Evolutionary conservation across 192 early-diverging fungal species (phyloP).

Genomic region (Gonapodya prolifera): DNA sequence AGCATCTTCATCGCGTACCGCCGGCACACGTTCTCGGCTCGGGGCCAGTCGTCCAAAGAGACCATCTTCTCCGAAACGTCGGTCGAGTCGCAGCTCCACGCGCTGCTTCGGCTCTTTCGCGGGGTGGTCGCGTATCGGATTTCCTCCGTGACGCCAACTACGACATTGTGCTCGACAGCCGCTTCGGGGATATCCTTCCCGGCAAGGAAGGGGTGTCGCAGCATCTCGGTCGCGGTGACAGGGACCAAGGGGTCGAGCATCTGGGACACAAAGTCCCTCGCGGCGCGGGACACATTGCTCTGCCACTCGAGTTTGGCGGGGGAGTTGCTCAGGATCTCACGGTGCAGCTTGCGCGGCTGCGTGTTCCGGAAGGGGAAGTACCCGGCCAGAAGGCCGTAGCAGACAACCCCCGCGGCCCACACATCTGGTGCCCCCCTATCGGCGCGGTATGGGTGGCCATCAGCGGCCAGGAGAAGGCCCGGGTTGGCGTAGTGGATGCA

Average conservation of each 20-base stretch:
- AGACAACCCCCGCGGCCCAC: not conserved
- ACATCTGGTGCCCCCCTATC: not conserved
- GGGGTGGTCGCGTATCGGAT: not conserved
- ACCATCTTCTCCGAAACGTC: not conserved
- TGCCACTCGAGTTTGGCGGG: not conserved
- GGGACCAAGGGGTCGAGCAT: not conserved
- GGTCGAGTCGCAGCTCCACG: not conserved
- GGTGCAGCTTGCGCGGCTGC: not conserved
- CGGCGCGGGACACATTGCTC: not conserved
- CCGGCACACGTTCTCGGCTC: not conserved
- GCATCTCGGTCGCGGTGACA: not conserved
- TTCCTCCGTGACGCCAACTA: not conserved
- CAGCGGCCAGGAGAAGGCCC: not conserved
- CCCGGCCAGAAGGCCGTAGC: not conserved
- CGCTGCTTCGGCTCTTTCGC: not conserved
- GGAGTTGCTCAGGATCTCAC: not conserved
- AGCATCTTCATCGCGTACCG: not conserved
- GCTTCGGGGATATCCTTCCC: not conserved
- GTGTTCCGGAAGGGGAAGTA: constrained; percentile 3
- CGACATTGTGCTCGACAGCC: not conserved
- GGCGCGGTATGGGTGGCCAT: not conserved
- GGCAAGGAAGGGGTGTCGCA: not conserved
- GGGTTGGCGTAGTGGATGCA: constrained; percentile 7
- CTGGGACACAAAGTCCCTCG: not conserved
- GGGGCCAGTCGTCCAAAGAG: not conserved